A percentile compares a stretch with the other conserved stretches of the same genome.
Evolutionary conservation across 139 green algal species (phyloP).

Genomic region (Nannochloris sp.): DNA sequence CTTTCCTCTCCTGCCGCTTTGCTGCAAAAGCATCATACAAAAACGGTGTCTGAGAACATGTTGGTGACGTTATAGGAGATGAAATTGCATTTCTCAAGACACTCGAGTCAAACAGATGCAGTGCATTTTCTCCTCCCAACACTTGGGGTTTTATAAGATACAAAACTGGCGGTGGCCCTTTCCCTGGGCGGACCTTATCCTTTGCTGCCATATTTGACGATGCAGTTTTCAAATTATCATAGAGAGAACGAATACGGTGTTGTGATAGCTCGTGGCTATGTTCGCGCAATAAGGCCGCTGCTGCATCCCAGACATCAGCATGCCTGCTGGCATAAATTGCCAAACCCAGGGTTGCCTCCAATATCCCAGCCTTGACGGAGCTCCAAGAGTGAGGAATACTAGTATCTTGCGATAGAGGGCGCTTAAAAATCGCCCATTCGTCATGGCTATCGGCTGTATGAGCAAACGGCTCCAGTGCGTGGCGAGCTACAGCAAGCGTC

Average conservation of each 20-base stretch:
- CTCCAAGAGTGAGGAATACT: conserved; percentile 23
- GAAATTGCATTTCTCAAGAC: not conserved
- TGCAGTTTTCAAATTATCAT: conserved; percentile 40
- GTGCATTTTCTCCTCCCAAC: conserved; percentile 6
- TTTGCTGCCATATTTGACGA: conserved; percentile 31
- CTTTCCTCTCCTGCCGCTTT: conserved; percentile 25
- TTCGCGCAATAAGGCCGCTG: conserved; percentile 49
- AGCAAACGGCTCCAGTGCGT: not conserved
- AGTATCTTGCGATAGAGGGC: conserved; percentile 16
- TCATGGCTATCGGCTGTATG: conserved; percentile 9
- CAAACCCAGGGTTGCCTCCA: conserved; percentile 39
- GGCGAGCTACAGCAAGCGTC: conserved; percentile 29
- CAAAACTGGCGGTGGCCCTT: conserved; percentile 34
- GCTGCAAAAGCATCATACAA: conserved; percentile 59
- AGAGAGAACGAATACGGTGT: conserved; percentile 38
- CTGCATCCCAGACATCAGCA: conserved; percentile 63
- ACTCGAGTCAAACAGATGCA: conserved; percentile 13
- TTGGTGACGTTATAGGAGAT: conserved; percentile 1
- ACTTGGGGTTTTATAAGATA: conserved; percentile 14
- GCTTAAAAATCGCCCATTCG: conserved; percentile 1
- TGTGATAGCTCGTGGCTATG: conserved; percentile 39
- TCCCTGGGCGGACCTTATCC: conserved; percentile 19
- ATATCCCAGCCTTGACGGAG: conserved; percentile 27
- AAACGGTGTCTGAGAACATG: conserved; percentile 29
- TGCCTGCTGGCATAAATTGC: conserved; percentile 41